Evolutionary conservation across 2,329 filamentous ascomycete species (phyloP).

Genomic region (Aspergillus niger): DNA sequence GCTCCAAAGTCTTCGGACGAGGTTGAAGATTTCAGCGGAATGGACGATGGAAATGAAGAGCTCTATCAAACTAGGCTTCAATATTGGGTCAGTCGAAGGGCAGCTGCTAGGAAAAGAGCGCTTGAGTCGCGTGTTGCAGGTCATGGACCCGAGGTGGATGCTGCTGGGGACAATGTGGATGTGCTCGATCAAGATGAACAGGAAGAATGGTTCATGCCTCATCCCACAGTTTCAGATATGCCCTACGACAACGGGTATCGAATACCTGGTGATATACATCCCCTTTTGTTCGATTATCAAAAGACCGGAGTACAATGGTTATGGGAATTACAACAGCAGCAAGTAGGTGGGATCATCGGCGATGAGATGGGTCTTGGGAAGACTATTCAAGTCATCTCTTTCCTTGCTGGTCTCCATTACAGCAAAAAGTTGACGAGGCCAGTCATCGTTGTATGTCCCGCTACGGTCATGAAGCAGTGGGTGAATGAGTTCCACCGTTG

Average conservation of each 20-base stretch:
- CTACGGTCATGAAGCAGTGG: constrained; percentile 95
- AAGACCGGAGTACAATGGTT: constrained; percentile 97
- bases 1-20: constrained; percentile 37
- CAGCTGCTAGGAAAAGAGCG: constrained; percentile 58
- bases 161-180: constrained; percentile 28
- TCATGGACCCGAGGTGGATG: not conserved
- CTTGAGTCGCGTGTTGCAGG: constrained; percentile 34
- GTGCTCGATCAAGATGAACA: constrained; percentile 43
- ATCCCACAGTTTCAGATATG: constrained; percentile 78
- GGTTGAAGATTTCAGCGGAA: constrained; percentile 59
- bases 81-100: constrained; percentile 70
- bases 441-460: constrained; percentile 87
- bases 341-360: constrained; percentile 90
- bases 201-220: constrained; percentile 79
- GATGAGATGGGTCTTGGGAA: constrained; percentile 99
- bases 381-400: constrained; percentile 78
- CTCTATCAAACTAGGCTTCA: constrained; percentile 75
- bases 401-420: constrained; percentile 88
- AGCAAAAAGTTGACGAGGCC: constrained; percentile 82
- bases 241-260: constrained; percentile 73
- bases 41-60: constrained; percentile 88
- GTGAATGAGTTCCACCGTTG: constrained; percentile 97
- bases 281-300: constrained; percentile 92
- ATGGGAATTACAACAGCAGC: constrained; percentile 84
- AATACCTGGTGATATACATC: constrained; percentile 89